Base-by-base conservation (phyloP, 495 filamentous ascomycete genomes). In the Rostrohypoxylon terebratum region DNA sequence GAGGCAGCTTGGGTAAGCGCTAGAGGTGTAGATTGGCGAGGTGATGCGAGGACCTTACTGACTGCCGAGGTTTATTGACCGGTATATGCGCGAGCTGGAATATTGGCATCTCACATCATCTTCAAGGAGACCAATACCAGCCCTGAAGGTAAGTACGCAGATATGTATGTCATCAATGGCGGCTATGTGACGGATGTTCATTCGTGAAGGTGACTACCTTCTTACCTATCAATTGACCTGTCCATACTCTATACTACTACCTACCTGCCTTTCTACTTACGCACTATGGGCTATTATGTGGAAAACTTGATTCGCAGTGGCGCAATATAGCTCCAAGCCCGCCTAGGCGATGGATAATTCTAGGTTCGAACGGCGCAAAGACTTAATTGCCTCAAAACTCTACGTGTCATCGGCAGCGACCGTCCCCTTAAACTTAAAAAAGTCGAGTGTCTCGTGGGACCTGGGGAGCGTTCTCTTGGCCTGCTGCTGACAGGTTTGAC, bases 401-500 rank as follows among this genome's bases (percentile, higher is more conserved):
- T n/a, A 21, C 0, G 28, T 44, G 20, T 59, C 38, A 59, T 44
- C 14, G 34, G 55, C 5, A 34, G 42, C 42, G 20, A 28, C 3
- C 2, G 20, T 14, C 57, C 23, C 23, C 28, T 40, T 42, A 42
- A 58, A 14, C 57, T 16, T 40, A 44, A 36, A 28, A 16, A 28
- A 28, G 6, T 28, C 28, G 28, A 28, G 28, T 5, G 51, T 59
- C 57, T 59, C 42, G 57, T 59, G 28, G 25, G 57, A 45, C 57
- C 13, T 59, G 13, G 21, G 38, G 21, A 16, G 57, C 57, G 28
- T 28, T 31, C 23, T 14, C 7, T 14, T 59, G 57, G 57, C 8
- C 57, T 31, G 36, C 57, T 31, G 36, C 36, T 59, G 57, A 59
- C 23, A 34, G 57, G 48, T 4, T 54, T 45, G 65, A 36, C 44